Base-by-base conservation (phyloP, 768 basidiomycete genomes). In the Lentinula detonsa region DNA sequence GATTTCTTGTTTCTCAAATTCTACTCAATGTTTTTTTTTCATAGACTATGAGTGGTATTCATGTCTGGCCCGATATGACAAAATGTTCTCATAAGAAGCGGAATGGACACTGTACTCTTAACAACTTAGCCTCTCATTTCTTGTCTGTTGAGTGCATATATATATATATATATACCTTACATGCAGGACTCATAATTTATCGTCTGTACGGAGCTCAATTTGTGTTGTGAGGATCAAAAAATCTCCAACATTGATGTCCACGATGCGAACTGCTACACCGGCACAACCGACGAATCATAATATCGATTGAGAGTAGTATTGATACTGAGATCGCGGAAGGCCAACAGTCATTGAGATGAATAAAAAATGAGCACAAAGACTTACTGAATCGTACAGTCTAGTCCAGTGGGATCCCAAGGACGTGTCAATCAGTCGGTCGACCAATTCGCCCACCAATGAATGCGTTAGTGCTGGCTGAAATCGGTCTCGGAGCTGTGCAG, bases 381-480 rank as follows among this genome's bases (percentile, higher is more conserved):
- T 68, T 68, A 93, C 92, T 62, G 93, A 97, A 73, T 99, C 97
- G 71, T 99, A 99, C 37, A 98, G 73, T 65, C 95, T 81, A 40
- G 97, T 98, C 90, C 95, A 98, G 63, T 91, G 87, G 35, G 93
- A 95, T 11, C 93, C 94, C 50, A 97, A 75, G 0, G 95, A 96
- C 59, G 82, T 90, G 63, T 97, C 88, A 64, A 99, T 90, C 49
- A 99, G 78, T 51, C 87, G 79, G 65, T 98, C 93, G n/a, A 97
- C 81, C 68, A 96, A 86, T 39, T 94, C 92, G 46, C 87, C 93
- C 33, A 95, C 88, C 39, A 90, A 80, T 46, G 79, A 82, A 64
- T 95, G 91, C 0, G 94, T 95, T 35, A 98, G 78, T 3, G 87
- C 86, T 33, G 96, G 90, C 68, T 97, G 93, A 78, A 98, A 97